Evolutionary conservation across 345 rosid genomes (phyloP).

Genomic region (Nasturtium officinale): DNA sequence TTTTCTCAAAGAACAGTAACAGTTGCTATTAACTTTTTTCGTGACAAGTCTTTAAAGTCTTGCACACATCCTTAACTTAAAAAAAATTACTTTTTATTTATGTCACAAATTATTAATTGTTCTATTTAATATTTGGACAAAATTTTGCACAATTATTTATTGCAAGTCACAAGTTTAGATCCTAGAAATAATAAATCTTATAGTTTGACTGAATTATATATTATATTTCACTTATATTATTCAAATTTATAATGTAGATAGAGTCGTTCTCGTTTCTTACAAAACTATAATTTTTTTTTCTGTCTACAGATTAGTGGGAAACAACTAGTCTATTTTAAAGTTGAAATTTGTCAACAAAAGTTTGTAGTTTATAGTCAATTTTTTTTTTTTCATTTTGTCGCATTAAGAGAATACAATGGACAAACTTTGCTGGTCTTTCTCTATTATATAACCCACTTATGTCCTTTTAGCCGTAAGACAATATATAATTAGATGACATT

Average conservation of each 20-base stretch:
- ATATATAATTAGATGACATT: background rate
- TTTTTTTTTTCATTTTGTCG: conserved; percentile 32
- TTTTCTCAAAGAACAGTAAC: conserved; percentile 45
- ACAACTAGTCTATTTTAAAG: conserved; percentile 31
- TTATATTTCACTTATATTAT: conserved; percentile 5
- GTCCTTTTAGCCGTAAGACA: conserved; percentile 4
- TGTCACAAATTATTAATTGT: conserved; percentile 11
- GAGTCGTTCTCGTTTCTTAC: background rate
- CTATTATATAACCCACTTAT: background rate
- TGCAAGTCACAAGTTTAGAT: conserved; percentile 30
- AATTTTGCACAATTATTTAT: conserved; percentile 35
- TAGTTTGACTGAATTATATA: conserved; percentile 26
- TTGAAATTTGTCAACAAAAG: conserved; percentile 35
- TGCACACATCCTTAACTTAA: conserved; percentile 24
- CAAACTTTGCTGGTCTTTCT: conserved; percentile 25
- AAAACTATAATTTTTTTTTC: background rate
- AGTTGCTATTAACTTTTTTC: conserved; percentile 51
- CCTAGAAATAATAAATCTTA: conserved; percentile 5
- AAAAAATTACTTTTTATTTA: no score
- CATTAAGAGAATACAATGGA: conserved; percentile 40
- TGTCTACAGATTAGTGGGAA: conserved; percentile 22
- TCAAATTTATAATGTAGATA: background rate
- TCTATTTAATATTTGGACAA: conserved; percentile 31
- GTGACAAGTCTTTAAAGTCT: conserved; percentile 28
- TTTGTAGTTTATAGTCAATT: conserved; percentile 31